phyloP scores from a whole-genome alignment of 495 filamentous ascomycete species.

The Penicillium chermesinum region DNA sequence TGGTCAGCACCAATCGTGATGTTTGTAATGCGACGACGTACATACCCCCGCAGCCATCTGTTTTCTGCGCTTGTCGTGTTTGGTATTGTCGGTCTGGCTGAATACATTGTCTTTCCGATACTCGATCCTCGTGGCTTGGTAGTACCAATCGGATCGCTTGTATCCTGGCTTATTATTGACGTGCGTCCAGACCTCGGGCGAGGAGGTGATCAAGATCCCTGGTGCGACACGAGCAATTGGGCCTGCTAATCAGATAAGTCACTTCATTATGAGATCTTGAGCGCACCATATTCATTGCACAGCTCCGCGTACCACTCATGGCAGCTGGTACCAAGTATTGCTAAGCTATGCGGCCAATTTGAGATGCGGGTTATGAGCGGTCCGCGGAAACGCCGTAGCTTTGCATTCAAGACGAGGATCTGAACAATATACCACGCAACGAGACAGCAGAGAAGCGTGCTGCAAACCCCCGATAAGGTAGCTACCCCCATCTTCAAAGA shows the following conservation, averaged over 20 bases:
- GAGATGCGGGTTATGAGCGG: slow-evolving; percentile 28
- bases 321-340: slow-evolving; percentile 21
- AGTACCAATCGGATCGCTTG: slow-evolving; percentile 26
- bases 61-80: slow-evolving; percentile 20
- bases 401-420: too few relatives aligned
- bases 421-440: too few relatives aligned
- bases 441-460: too few relatives aligned
- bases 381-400: too few relatives aligned
- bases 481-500: too few relatives aligned
- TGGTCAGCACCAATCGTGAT: background rate
- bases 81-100: slow-evolving; percentile 21
- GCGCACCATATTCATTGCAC: slow-evolving; percentile 30
- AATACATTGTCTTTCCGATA: slow-evolving; percentile 21
- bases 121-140: slow-evolving; percentile 16
- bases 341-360: slow-evolving; percentile 27
- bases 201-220: slow-evolving; percentile 21
- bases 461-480: too few relatives aligned
- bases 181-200: slow-evolving; percentile 22
- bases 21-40: too few relatives aligned
- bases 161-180: slow-evolving; percentile 23
- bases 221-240: slow-evolving; percentile 24
- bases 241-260: slow-evolving; percentile 14
- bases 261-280: slow-evolving; percentile 1
- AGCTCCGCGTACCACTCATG: slow-evolving; percentile 27
- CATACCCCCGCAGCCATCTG: slow-evolving; percentile 26